Evolutionary conservation across 768 basidiomycete species (phyloP), one percentile per base, ranked within the genome.

Genomic region (Leccinum truebloodii): DNA sequence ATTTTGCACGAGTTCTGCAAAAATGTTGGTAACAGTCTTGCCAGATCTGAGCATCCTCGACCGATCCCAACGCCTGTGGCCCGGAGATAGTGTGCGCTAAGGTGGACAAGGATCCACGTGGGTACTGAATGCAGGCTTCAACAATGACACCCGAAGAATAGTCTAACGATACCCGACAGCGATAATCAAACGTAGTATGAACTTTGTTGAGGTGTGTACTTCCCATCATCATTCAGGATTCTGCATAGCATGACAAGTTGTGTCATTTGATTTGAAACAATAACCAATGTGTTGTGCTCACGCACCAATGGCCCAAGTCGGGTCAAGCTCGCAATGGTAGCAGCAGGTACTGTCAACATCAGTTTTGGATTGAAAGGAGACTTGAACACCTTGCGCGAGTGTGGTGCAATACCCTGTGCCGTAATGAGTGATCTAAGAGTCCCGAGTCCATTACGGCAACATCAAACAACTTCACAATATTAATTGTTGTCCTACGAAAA

Each of bases 61-160:
- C 28, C 28, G 28, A 30, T 30, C 28, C 28, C 75, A 4, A 75
- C 59, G 7, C 71, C 70, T 0, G 83, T 78, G 2, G 82, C 71
- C 24, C 77, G 76, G 41, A 87, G 74, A 66, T 79, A 90, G 64
- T 88, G 83, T 3, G 84, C 83, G 16, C 82, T 85, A 52, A 87
- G 71, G 68, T 88, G 83, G 49, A 88, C 74, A 34, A 18, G 83
- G 83, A 63, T 89, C 86, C 18, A 66, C 71, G 68, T 87, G 86
- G 87, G 58, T 81, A 71, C 54, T 78, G 75, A 8, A 84, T 76
- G 59, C 82, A 84, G n/a, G 86, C 80, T 41, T 87, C 78, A 0
- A 89, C 59, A n/a, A 85, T 71, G 49, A 84, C 71, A 0, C 81
- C 84, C 16, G 88, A 75, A 18, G 83, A 73, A 65, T 87, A 88